Base-by-base conservation (phyloP, 805 yeast genomes). In the Candida easanensis region DNA sequence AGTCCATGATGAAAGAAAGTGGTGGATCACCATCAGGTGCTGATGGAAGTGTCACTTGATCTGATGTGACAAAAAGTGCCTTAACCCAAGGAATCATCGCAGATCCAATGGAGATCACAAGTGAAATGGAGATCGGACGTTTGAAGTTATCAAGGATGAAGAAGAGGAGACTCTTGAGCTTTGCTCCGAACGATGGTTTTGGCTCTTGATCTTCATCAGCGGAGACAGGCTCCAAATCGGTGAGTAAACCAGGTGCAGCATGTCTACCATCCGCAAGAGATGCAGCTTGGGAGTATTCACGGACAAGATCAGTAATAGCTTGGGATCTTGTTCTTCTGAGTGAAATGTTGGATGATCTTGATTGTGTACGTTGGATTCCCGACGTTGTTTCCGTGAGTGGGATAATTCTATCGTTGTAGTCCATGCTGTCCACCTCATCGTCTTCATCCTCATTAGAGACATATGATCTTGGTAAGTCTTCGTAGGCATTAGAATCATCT, bases 21-120 rank as follows among this genome's bases (percentile, higher is more conserved):
- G 96, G 90, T 0, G 99, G 97, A 46, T 72, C 71, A 1, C 72
- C 70, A 63, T 91, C 99, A 0, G 99, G 99, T 0, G 98, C 98
- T 42, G 73, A 60, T 1, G 77, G 82, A 17, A 90, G 51, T 6
- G 67, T 61, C 2, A 44, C 57, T 23, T 72, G 73, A 1, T 57
- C 46, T 5, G 77, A 71, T 1, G 61, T 61, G 13, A 80, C 82
- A 57, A 88, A 88, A 14, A 88, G 67, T 0, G 90, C 86, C 51
- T 83, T 82, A 4, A 84, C 75, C 77, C 97, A 93, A 1, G 97
- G 97, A 18, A 93, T 77, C 84, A 91, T 85, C 4, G 93, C 79
- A 16, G 88, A 69, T 1, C 71, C 68, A 35, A 91, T 66, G 0
- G 90, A 76, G 0, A 80, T 35, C 10, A 89, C 73, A 19, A 89